Percentiles rank a stretch among this genome's conserved stretches.
Evolutionary conservation across 768 basidiomycete species (phyloP).

Genomic region (Ramaria rubella): DNA sequence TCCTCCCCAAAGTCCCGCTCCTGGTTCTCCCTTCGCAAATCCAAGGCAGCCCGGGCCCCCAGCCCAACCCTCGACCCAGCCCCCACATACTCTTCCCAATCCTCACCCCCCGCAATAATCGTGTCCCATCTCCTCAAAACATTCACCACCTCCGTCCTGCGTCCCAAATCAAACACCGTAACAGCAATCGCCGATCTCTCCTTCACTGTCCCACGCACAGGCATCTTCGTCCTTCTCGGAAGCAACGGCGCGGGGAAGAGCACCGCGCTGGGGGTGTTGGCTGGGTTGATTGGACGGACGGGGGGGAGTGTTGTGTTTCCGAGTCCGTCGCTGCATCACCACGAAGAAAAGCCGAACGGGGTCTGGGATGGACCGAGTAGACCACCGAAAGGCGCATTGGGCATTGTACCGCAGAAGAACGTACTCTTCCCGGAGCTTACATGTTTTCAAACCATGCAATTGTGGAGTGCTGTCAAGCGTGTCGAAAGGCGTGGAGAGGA

Average conservation of each 20-base stretch:
- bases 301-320: slow-evolving; percentile 46
- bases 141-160: slow-evolving; percentile 8
- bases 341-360: background rate
- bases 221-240: slow-evolving; percentile 73
- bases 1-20: slow-evolving; percentile 6
- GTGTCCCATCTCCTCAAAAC: slow-evolving; percentile 13
- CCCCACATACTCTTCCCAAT: background rate
- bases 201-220: slow-evolving; percentile 60
- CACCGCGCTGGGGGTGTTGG: slow-evolving; percentile 61
- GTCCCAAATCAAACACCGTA: slow-evolving; percentile 27
- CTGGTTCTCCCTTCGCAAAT: slow-evolving; percentile 31
- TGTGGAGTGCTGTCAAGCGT: slow-evolving; percentile 70
- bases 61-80: background rate
- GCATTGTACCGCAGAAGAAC: slow-evolving; percentile 80
- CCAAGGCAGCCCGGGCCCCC: background rate
- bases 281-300: slow-evolving; percentile 51
- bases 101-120: slow-evolving; percentile 4
- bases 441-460: slow-evolving; percentile 62
- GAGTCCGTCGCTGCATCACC: background rate
- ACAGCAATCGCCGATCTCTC: slow-evolving; percentile 62
- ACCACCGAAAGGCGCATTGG: slow-evolving; percentile 42
- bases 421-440: slow-evolving; percentile 72
- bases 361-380: slow-evolving; percentile 34
- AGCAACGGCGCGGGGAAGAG: slow-evolving; percentile 79
- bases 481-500: slow-evolving; percentile 21